Conservation (phyloP, 2,329 filamentous ascomycete genomes). For the Apiospora marii region DNA sequence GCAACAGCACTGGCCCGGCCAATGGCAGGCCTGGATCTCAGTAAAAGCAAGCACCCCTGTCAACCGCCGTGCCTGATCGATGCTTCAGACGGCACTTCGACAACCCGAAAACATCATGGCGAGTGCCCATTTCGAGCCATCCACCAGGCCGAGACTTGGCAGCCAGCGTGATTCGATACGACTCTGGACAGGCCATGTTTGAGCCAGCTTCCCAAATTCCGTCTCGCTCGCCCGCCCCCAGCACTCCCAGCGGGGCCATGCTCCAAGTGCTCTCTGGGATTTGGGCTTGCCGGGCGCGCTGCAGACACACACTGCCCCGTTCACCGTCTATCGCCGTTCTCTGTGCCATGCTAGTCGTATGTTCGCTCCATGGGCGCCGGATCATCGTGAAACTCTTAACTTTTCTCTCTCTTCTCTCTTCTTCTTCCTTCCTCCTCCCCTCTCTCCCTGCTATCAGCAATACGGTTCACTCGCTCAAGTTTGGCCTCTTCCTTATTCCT, state of each 20-base stretch:
- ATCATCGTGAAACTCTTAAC: conserved; percentile 14
- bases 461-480: conserved; percentile 16
- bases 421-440: background rate
- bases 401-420: background rate
- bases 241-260: background rate
- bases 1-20: background rate
- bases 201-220: conserved; percentile 1
- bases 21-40: conserved; percentile 8
- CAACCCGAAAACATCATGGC: conserved; percentile 21
- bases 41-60: background rate
- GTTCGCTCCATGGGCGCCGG: background rate
- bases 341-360: conserved; percentile 13
- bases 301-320: conserved; percentile 10
- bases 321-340: background rate
- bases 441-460: conserved; percentile 4
- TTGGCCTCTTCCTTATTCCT: background rate
- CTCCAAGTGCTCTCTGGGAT: background rate
- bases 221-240: background rate
- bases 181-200: background rate
- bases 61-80: conserved; percentile 22
- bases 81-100: conserved; percentile 25
- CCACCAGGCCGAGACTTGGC: conserved; percentile 7
- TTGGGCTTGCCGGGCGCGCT: background rate
- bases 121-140: background rate
- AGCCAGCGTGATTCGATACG: background rate